These are phyloP conservation scores for Capronia epimyces DNA, from an alignment of 2,329 filamentous ascomycete species.

Conservation along the genomic window DNA sequence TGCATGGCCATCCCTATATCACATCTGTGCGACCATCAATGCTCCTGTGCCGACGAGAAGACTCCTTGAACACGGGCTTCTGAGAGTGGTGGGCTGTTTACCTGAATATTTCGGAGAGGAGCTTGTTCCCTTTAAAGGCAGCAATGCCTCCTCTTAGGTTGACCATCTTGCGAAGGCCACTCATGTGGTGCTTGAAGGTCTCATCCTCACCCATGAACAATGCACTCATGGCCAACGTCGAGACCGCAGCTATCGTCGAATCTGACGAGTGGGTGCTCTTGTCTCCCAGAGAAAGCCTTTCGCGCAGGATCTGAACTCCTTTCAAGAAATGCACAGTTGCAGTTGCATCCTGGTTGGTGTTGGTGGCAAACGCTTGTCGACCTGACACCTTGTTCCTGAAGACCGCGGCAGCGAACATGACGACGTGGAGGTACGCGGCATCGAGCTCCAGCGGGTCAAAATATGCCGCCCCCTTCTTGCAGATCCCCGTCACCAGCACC, in stretches of 20 bases:
- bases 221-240: constrained; percentile 34
- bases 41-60: not conserved
- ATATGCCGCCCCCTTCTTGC: constrained; percentile 28
- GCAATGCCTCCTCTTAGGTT: constrained; percentile 36
- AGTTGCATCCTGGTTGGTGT: constrained; percentile 14
- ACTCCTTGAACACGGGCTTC: not conserved
- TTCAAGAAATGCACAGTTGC: constrained; percentile 31
- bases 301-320: constrained; percentile 32
- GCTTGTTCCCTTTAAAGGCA: constrained; percentile 34
- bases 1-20: constrained; percentile 32
- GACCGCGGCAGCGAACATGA: constrained; percentile 34
- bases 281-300: constrained; percentile 29
- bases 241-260: constrained; percentile 33
- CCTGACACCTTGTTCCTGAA: constrained; percentile 32
- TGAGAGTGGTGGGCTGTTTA: no score
- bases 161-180: constrained; percentile 38
- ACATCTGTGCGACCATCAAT: constrained; percentile 21
- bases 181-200: constrained; percentile 34
- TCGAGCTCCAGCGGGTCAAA: constrained; percentile 34
- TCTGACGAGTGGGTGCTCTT: constrained; percentile 30
- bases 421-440: constrained; percentile 36
- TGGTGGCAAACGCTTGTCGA: constrained; percentile 2
- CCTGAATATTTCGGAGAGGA: constrained; percentile 36
- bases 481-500: constrained; percentile 33
- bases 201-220: constrained; percentile 31